Conservation (phyloP, 2,329 filamentous ascomycete genomes). For the Clarireedia sp. region DNA sequence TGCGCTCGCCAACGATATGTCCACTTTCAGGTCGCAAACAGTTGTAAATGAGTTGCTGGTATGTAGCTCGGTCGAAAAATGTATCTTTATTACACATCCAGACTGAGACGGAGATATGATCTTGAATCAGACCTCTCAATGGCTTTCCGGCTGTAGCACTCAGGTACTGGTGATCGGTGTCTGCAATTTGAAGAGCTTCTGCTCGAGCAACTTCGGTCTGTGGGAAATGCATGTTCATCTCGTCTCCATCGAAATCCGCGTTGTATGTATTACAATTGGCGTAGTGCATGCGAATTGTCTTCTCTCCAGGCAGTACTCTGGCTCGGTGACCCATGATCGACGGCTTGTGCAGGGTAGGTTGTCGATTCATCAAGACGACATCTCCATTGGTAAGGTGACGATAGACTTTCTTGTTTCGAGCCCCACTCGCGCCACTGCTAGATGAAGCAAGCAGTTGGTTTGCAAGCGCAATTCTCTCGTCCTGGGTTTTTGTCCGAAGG, state of each 20-base stretch:
- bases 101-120: slow-evolving; percentile 93
- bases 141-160: slow-evolving; percentile 91
- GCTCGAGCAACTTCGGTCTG: slow-evolving; percentile 92
- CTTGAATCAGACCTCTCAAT: slow-evolving; percentile 90
- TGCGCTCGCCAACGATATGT: slow-evolving; percentile 74
- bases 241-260: slow-evolving; percentile 97
- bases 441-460: slow-evolving; percentile 88
- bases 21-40: slow-evolving; percentile 84
- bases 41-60: slow-evolving; percentile 88
- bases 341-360: slow-evolving; percentile 94
- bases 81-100: slow-evolving; percentile 85
- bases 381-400: slow-evolving; percentile 94
- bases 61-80: slow-evolving; percentile 80
- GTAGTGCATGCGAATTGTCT: slow-evolving; percentile 99
- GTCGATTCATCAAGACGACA: slow-evolving; percentile 96
- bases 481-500: slow-evolving; percentile 75
- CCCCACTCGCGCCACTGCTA: slow-evolving; percentile 62
- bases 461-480: slow-evolving; percentile 81
- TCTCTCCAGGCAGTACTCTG: slow-evolving; percentile 84
- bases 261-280: slow-evolving; percentile 99
- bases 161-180: slow-evolving; percentile 95
- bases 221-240: slow-evolving; percentile 99
- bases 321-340: slow-evolving; percentile 98
- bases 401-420: slow-evolving; percentile 91
- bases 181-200: slow-evolving; percentile 86